Evolutionary conservation across 2,329 filamentous ascomycete species (phyloP), one percentile per base, ranked within the genome.

Genomic region (Epichloe amarillans): DNA sequence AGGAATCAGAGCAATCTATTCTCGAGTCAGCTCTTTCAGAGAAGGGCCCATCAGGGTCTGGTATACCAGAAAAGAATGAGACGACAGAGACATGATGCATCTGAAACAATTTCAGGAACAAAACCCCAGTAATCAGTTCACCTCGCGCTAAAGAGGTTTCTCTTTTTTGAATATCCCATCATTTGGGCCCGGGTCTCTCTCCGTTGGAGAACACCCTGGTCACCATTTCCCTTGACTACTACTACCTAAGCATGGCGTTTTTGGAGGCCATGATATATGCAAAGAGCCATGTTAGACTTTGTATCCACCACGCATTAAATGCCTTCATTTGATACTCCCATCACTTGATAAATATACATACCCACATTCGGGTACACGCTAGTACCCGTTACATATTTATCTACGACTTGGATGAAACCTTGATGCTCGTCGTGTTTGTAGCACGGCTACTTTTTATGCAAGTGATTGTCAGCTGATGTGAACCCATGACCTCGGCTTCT

Each of bases 161-260:
- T 44, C 8, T 44, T 19, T n/a, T 26, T n/a, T 30, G 46, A 19
- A 37, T 12, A 46, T 33, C 4, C 2, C 15, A 30, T 4, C 30
- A 30, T 30, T 30, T 30, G 10, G 30, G 30, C 30, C n/a, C n/a
- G 6, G 26, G 8, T 12, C n/a, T 36, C 5, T 15, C 10, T 19
- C 26, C n/a, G 10, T 35, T 33, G 26, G 26, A 8, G 26, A 30
- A 8, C 26, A 33, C 26, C 33, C 33, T 14, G 42, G 26, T 8
- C 11, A 38, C 35, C 12, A 38, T 38, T 10, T 39, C 15, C 35
- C 35, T 36, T n/a, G 26, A 41, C 7, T 38, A 30, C 30, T 11
- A 30, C 30, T 30, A 30, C 10, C 14, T 37, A 43, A 38, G 37
- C 37, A 47, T 43, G 26, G 50, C 50, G 50, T 51, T 48, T n/a